phyloP scores from a whole-genome alignment of 1,139 yeast genomes.

The Kurtzmaniella quercitrusa region DNA sequence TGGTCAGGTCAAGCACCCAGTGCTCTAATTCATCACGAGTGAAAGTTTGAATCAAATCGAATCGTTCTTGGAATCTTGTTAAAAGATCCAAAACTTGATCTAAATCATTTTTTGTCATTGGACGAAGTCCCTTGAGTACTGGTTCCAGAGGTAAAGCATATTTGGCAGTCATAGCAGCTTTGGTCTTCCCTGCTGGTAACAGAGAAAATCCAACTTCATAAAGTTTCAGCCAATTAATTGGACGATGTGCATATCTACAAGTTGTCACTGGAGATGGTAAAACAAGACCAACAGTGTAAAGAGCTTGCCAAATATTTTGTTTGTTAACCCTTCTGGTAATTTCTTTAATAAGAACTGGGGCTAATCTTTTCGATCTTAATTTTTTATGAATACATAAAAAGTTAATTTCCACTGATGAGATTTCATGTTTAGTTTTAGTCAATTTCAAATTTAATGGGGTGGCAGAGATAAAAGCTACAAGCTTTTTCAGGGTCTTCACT shows the following conservation, averaged over 20 bases:
- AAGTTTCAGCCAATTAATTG: constrained; percentile 86
- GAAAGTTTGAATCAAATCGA: constrained; percentile 70
- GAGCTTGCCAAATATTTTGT: constrained; percentile 88
- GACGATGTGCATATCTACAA: constrained; percentile 90
- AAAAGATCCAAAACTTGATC: constrained; percentile 61
- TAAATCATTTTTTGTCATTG: constrained; percentile 57
- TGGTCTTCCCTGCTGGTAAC: constrained; percentile 72
- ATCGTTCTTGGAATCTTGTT: constrained; percentile 58
- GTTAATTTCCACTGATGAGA: constrained; percentile 84
- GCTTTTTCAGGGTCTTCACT: constrained; percentile 67
- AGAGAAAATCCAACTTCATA: constrained; percentile 86
- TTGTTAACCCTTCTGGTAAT: constrained; percentile 89
- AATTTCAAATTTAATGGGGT: constrained; percentile 73
- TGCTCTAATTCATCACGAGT: constrained; percentile 69
- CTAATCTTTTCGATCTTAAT: constrained; percentile 85
- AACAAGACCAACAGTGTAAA: constrained; percentile 88
- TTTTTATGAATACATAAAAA: constrained; percentile 93
- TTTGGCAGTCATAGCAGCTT: constrained; percentile 76
- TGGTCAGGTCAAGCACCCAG: constrained; percentile 63
- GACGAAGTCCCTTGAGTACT: constrained; percentile 59
- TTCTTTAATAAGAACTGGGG: constrained; percentile 92
- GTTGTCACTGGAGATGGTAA: constrained; percentile 92
- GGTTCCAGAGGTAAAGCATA: constrained; percentile 66
- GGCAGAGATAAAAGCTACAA: constrained; percentile 91
- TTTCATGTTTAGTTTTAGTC: constrained; percentile 42